phyloP scores from a whole-genome alignment of 805 yeast genomes.

The Kodamaea neixiangensis region DNA sequence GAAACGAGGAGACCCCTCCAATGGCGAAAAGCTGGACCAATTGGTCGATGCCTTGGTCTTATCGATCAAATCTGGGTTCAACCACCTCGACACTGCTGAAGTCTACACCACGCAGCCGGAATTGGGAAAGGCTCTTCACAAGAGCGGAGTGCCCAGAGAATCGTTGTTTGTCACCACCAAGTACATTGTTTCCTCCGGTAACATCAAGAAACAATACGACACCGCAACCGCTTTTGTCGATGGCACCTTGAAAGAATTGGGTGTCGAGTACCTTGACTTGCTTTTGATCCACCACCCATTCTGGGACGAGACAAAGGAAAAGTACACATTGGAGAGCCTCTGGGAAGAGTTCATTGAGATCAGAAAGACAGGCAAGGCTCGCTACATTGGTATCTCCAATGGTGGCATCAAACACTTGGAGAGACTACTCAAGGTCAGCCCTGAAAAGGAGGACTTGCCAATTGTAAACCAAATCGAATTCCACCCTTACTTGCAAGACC shows the following conservation, averaged over 20 bases:
- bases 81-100: constrained; percentile 25
- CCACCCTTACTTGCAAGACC: constrained; percentile 25
- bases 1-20: constrained; percentile 26
- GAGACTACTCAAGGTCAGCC: constrained; percentile 10
- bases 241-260: constrained; percentile 45
- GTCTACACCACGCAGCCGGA: constrained; percentile 24
- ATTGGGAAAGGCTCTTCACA: constrained; percentile 18
- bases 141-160: constrained; percentile 17
- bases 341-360: constrained; percentile 22
- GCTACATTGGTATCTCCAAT: constrained; percentile 24
- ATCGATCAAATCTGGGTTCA: constrained; percentile 21
- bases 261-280: constrained; percentile 56
- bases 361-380: constrained; percentile 21
- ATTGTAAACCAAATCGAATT: constrained; percentile 25
- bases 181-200: constrained; percentile 34
- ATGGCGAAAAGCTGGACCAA: constrained; percentile 17
- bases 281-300: constrained; percentile 64
- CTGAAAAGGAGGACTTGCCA: constrained; percentile 32
- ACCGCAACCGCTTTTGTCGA: constrained; percentile 50
- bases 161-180: constrained; percentile 26
- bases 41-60: constrained; percentile 15
- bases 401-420: constrained; percentile 17
- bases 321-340: constrained; percentile 18
- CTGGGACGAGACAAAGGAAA: constrained; percentile 29
- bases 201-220: constrained; percentile 26